phyloP scores from a whole-genome alignment of 176 grass and related monocot genomes.

The Dactylis glomerata region DNA sequence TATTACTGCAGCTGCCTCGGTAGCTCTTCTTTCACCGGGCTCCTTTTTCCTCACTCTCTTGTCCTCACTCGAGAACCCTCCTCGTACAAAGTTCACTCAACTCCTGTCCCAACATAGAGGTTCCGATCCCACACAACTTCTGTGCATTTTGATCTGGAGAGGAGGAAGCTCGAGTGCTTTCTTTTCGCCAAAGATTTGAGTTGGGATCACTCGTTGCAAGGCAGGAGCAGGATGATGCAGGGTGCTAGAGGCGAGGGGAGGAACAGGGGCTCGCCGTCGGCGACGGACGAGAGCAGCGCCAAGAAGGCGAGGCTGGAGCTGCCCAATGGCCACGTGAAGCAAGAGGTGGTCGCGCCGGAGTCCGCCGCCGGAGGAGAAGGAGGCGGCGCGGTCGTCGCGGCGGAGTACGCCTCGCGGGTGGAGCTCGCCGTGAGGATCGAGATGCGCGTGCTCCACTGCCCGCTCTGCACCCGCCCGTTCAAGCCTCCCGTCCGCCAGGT shows the following conservation, averaged over 20 bases:
- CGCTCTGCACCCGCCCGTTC: neutral
- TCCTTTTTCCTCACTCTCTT: too few relatives aligned
- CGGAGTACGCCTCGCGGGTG: neutral
- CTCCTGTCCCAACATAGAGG: too few relatives aligned
- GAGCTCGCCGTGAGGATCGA: conserved; percentile 1
- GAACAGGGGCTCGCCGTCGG: neutral
- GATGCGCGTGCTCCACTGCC: conserved; percentile 6
- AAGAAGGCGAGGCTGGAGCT: conserved; percentile 1
- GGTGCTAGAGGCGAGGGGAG: neutral
- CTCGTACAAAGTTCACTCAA: too few relatives aligned
- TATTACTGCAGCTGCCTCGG: too few relatives aligned
- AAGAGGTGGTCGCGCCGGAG: neutral
- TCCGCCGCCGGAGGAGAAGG: neutral
- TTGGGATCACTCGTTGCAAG: neutral
- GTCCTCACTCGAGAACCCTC: too few relatives aligned
- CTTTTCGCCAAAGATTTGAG: neutral
- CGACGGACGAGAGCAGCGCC: neutral
- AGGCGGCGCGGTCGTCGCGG: neutral
- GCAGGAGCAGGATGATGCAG: neutral
- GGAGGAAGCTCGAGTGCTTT: neutral
- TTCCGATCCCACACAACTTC: too few relatives aligned
- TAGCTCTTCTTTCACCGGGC: too few relatives aligned
- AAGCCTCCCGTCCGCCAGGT: conserved; percentile 18
- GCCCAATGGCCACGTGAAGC: neutral
- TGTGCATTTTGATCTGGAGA: neutral